A percentile compares a stretch with the other conserved stretches of the same genome.
phyloP scores from a whole-genome alignment of 2,329 filamentous ascomycete genomes.

The Cyclaneusma minus region DNA sequence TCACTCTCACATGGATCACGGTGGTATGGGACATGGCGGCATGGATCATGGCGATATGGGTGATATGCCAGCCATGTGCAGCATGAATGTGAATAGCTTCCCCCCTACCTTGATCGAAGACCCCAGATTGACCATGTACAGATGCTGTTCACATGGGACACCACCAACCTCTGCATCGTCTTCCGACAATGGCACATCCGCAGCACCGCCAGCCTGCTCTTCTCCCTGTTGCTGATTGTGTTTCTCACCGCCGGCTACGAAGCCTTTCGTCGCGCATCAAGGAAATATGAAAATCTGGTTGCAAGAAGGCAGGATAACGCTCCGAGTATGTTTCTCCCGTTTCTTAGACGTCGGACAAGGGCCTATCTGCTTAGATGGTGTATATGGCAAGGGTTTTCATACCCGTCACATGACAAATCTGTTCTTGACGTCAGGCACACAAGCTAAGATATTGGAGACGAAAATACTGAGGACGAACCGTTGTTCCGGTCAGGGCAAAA shows the following conservation, averaged over 20 bases:
- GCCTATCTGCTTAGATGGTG: too few relatives aligned
- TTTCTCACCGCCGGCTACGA: slow-evolving; percentile 87
- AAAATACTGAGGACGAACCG: slow-evolving; percentile 43
- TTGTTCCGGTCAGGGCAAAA: slow-evolving; percentile 60
- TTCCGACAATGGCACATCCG: slow-evolving; percentile 83
- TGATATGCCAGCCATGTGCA: slow-evolving; percentile 56
- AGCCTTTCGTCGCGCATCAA: slow-evolving; percentile 60
- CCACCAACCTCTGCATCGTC: slow-evolving; percentile 86
- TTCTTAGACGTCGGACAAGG: slow-evolving; percentile 3
- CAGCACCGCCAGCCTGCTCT: slow-evolving; percentile 55
- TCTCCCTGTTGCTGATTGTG: slow-evolving; percentile 72
- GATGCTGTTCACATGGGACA: slow-evolving; percentile 99
- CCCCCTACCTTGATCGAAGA: slow-evolving; percentile 1
- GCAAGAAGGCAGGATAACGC: slow-evolving; percentile 10
- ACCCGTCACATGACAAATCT: too few relatives aligned
- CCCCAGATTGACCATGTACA: slow-evolving; percentile 20
- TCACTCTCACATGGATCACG: slow-evolving; percentile 29
- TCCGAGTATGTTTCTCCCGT: slow-evolving; percentile 13
- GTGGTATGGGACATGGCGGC: slow-evolving; percentile 37
- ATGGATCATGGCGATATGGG: slow-evolving; percentile 41
- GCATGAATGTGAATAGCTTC: slow-evolving; percentile 61
- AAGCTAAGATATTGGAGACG: too few relatives aligned
- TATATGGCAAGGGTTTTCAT: too few relatives aligned
- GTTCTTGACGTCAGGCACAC: too few relatives aligned
- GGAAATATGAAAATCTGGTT: slow-evolving; percentile 53